Base-by-base conservation (phyloP, 192 early-diverging fungal genomes). In the Backusella australiensis region DNA sequence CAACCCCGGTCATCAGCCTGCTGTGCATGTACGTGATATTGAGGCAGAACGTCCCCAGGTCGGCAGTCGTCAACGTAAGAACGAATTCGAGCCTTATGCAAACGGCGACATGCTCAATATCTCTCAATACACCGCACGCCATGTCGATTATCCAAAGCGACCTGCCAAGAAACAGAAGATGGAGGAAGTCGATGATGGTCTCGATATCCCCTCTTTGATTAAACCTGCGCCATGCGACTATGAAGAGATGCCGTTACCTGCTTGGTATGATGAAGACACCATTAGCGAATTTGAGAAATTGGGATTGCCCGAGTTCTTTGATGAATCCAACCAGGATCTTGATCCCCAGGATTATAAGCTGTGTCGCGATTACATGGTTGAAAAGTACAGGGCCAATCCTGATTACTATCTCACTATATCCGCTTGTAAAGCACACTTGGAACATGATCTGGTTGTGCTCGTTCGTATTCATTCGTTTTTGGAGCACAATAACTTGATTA, bases 401-500 rank as follows among this genome's bases (percentile, higher is more conserved):
- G 79, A 86, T 15, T 95, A 98, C 79, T 99, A 98, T 82, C 84
- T 99, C 38, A 97, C 96, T 9, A 94, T 97, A 5, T 96, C 95
- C 6, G 96, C 98, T 3, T 97, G 96, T 83, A 88, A 96, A 44
- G 85, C 96, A 41, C 96, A 97, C 83, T 85, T 98, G 77, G 94
- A 93, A 4, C 96, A 96, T 7, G 98, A 99, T 85, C 92, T 98
- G 8, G 95, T 96, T 77, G 91, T 93, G 1, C 93, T 99, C 56
- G 94, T 98, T 77, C 87, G 97, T 49, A 93, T 99, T 6, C 98
- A 99, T 81, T 93, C 96, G 1, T 97, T 99, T 72, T 83, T 99
- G 42, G 98, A 99, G 84, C 93, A 95, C 77, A 96, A 95, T 94
- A 95, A 94, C 0, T 82, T 99, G 21, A 94, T 99, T 78, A 99